phyloP scores from a whole-genome alignment of 768 basidiomycete genomes.

The Austroboletus festivus region DNA sequence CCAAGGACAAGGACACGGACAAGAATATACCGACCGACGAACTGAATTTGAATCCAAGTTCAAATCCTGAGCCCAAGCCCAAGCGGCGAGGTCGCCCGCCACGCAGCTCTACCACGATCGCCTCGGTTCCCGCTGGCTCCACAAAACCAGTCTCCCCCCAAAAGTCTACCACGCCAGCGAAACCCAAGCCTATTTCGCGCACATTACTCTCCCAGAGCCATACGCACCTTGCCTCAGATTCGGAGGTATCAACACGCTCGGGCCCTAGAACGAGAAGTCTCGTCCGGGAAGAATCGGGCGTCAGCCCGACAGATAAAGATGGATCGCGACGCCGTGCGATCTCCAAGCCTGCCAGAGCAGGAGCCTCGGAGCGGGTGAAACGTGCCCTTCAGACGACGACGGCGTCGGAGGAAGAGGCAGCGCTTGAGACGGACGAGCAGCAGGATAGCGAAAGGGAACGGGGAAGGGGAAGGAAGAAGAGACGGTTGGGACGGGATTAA shows the following conservation, averaged over 20 bases:
- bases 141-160: conserved; percentile 1
- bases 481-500: conserved; percentile 19
- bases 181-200: conserved; percentile 18
- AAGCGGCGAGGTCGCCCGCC: conserved; percentile 8
- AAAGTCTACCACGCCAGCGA: neutral
- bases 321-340: conserved; percentile 2
- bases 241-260: conserved; percentile 17
- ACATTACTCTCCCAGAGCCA: conserved; percentile 23
- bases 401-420: conserved; percentile 10
- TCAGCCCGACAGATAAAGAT: too few species aligned
- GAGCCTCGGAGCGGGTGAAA: conserved; percentile 1
- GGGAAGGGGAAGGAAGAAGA: conserved; percentile 30
- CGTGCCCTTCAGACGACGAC: neutral
- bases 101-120: conserved; percentile 4
- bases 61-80: conserved; percentile 9
- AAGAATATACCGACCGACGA: conserved; percentile 11
- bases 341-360: conserved; percentile 8
- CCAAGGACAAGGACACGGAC: conserved; percentile 34
- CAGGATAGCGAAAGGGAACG: conserved; percentile 14
- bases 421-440: conserved; percentile 3
- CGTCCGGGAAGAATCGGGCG: conserved; percentile 23
- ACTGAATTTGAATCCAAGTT: neutral
- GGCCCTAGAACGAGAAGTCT: conserved; percentile 24
- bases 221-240: conserved; percentile 16
- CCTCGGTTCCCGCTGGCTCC: neutral